Evolutionary conservation across 2,329 filamentous ascomycete genomes (phyloP).

Genomic region (Emergomyces pasteurianus): DNA sequence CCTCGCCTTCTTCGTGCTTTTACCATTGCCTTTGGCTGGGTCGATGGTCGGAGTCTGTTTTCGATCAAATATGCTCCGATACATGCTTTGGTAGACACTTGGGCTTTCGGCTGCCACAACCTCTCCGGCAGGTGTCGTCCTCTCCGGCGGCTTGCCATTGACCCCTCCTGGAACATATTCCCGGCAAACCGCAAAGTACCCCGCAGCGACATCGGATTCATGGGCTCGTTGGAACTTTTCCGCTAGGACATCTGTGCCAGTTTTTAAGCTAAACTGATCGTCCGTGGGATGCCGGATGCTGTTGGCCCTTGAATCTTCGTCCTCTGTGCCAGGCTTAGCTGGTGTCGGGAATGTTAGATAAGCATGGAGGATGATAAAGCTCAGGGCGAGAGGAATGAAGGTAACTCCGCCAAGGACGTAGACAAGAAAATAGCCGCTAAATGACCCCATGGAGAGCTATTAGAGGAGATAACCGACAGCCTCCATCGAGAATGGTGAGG

Average conservation of each 20-base stretch:
- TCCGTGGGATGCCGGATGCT: conserved; percentile 45
- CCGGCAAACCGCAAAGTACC: conserved; percentile 89
- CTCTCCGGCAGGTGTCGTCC: conserved; percentile 66
- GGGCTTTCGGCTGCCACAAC: conserved; percentile 70
- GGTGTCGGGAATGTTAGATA: conserved; percentile 52
- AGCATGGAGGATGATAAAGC: conserved; percentile 50
- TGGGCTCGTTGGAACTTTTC: conserved; percentile 50
- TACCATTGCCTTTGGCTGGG: conserved; percentile 37
- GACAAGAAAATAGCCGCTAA: conserved; percentile 52
- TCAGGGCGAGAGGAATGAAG: conserved; percentile 63
- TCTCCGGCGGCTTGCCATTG: conserved; percentile 84
- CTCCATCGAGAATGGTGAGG: conserved; percentile 21
- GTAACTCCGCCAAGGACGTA: conserved; percentile 83
- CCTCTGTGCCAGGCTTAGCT: background rate
- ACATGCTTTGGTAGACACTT: conserved; percentile 97
- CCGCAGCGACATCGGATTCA: conserved; percentile 69
- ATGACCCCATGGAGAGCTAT: conserved; percentile 31
- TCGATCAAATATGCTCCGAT: conserved; percentile 86
- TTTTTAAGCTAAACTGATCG: conserved; percentile 52
- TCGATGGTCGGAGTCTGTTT: conserved; percentile 49
- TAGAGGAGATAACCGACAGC: conserved; percentile 19
- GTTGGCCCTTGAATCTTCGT: conserved; percentile 7
- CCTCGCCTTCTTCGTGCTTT: conserved; percentile 49
- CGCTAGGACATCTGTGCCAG: conserved; percentile 45
- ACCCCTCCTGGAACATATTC: conserved; percentile 87